Evolutionary conservation across 23 red algal genomes (phyloP).

Genomic region (Gracilariopsis chorda): DNA sequence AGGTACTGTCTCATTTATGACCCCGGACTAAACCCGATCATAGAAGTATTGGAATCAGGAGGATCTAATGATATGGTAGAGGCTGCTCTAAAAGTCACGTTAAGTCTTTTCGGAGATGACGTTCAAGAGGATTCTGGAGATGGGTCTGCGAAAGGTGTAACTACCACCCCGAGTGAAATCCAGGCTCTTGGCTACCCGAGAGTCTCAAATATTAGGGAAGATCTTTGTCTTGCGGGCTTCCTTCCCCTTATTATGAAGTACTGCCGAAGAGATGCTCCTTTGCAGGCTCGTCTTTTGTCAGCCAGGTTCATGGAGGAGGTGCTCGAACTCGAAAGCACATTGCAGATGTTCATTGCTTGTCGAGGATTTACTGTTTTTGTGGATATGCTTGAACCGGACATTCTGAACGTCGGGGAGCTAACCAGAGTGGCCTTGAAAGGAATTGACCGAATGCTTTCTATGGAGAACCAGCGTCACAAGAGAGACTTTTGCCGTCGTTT

Average conservation of each 20-base stretch:
- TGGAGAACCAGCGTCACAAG: slow-evolving; percentile 82
- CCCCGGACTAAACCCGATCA: slow-evolving; percentile 60
- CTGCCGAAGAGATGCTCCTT: slow-evolving; percentile 15
- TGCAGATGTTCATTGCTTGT: slow-evolving; percentile 66
- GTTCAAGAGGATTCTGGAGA: not conserved
- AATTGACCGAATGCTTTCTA: slow-evolving; percentile 67
- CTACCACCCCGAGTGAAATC: not conserved
- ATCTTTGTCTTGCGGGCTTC: slow-evolving; percentile 72
- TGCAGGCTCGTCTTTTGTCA: slow-evolving; percentile 49
- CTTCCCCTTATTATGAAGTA: slow-evolving; percentile 63
- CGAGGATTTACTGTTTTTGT: slow-evolving; percentile 70
- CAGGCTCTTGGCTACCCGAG: slow-evolving; percentile 52
- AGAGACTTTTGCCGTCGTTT: slow-evolving; percentile 84
- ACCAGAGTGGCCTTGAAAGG: slow-evolving; percentile 59
- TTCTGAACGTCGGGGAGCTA: slow-evolving; percentile 22
- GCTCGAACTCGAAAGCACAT: slow-evolving; percentile 32
- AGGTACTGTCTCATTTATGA: slow-evolving; percentile 66
- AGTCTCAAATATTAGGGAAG: slow-evolving; percentile 55
- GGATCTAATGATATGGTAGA: slow-evolving; percentile 32
- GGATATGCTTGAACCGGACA: slow-evolving; percentile 71
- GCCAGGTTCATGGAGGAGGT: slow-evolving; percentile 55
- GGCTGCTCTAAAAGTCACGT: slow-evolving; percentile 36
- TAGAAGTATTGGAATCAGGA: slow-evolving; percentile 65
- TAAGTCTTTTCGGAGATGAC: slow-evolving; percentile 41
- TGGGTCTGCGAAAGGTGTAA: not conserved